phyloP scores from a whole-genome alignment of 73 alveolate genomes.

The Uronychia binucleata region DNA sequence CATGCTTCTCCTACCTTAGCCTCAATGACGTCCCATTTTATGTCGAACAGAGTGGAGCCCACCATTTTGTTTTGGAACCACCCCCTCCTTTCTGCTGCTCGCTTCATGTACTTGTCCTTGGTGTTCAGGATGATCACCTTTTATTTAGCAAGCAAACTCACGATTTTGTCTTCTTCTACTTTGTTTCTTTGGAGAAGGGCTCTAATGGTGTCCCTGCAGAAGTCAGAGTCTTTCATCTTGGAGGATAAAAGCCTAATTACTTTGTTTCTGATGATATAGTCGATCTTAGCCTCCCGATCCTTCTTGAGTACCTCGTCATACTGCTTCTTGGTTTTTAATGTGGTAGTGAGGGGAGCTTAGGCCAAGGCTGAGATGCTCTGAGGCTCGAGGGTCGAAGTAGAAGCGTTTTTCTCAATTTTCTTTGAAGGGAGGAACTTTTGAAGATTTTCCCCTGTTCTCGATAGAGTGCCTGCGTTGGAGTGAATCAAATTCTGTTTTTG shows the following conservation, averaged over 20 bases:
- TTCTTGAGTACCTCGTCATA: not conserved
- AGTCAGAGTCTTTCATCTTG: not conserved
- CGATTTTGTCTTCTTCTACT: not conserved
- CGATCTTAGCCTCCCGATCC: not conserved
- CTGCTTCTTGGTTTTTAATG: too few relatives aligned
- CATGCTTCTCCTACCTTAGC: conserved; percentile 44
- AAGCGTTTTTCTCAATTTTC: not conserved
- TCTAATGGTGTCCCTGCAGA: not conserved
- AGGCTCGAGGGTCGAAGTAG: too few relatives aligned
- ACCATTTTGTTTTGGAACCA: conserved; percentile 9
- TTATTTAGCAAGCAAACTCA: not conserved
- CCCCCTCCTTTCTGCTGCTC: conserved; percentile 23
- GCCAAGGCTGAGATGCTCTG: too few relatives aligned
- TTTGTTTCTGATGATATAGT: not conserved
- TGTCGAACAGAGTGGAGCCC: conserved; percentile 16
- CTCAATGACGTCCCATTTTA: conserved; percentile 24
- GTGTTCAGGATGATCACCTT: not conserved
- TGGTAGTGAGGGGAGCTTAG: too few relatives aligned
- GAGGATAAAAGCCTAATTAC: not conserved
- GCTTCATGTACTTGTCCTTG: conserved; percentile 26
- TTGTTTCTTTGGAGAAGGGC: not conserved
- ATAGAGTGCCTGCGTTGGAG: too few relatives aligned
- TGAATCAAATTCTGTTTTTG: too few relatives aligned
- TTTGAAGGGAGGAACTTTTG: not conserved
- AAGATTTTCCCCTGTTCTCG: not conserved